A percentile compares a stretch with the other conserved stretches of the same genome.
phyloP scores from a whole-genome alignment of 306 rosid genomes.

The Pyrus communis region DNA sequence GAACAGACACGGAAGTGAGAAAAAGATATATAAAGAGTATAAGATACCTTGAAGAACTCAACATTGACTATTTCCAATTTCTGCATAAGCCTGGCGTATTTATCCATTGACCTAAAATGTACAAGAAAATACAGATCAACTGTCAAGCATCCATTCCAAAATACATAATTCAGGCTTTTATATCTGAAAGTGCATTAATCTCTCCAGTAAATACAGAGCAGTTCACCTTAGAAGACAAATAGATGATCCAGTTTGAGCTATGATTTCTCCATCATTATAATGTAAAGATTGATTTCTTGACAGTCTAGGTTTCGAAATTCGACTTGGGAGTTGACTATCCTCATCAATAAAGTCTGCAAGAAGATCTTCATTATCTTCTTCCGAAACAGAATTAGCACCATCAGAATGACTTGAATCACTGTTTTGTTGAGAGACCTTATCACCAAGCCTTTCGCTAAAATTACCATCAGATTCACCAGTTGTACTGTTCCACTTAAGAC shows the following conservation, averaged over 20 bases:
- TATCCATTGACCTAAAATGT: conserved; percentile 84
- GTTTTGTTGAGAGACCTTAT: conserved; percentile 46
- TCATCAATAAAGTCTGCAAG: conserved; percentile 99
- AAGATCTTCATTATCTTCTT: conserved; percentile 96
- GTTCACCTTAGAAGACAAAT: conserved; percentile 77
- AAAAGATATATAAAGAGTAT: conserved; percentile 12
- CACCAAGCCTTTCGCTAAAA: conserved; percentile 34
- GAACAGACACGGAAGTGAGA: background rate
- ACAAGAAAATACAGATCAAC: conserved; percentile 26
- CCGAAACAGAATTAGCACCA: conserved; percentile 56
- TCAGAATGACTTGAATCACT: conserved; percentile 37
- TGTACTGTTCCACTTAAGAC: conserved; percentile 47
- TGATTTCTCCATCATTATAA: conserved; percentile 52
- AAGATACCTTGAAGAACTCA: conserved; percentile 81
- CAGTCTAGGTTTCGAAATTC: conserved; percentile 53
- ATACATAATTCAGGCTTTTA: background rate
- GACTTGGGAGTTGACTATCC: conserved; percentile 98
- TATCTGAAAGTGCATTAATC: background rate
- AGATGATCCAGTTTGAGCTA: conserved; percentile 89
- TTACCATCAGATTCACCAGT: conserved; percentile 57
- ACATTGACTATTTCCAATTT: conserved; percentile 72
- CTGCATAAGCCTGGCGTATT: conserved; percentile 97
- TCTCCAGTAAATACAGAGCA: conserved; percentile 14
- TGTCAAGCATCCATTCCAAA: conserved; percentile 12
- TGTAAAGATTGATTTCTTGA: conserved; percentile 36